Base-by-base conservation (phyloP, 2,329 filamentous ascomycete species). In the Neonectria punicea region DNA sequence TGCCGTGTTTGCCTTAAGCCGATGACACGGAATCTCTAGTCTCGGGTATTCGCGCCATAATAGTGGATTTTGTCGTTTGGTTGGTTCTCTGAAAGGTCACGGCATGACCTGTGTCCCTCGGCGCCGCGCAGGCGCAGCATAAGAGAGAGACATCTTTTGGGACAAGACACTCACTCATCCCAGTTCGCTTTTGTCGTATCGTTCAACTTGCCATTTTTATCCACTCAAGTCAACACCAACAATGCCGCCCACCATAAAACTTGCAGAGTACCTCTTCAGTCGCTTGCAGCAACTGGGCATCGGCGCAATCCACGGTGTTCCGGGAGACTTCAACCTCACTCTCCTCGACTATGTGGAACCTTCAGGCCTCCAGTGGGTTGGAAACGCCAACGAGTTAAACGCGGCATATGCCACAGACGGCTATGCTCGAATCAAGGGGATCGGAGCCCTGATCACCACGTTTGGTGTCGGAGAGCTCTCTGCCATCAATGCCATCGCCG, bases 381-480 rank as follows among this genome's bases (percentile, higher is more conserved):
- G 86, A 64, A 88, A 85, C 65, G 80, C 82, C 58, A 89, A 89
- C 68, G 87, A 89, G 74, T 81, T 89, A 53, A 88, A 88, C 67
- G 84, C 84, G 3, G 85, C 80, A 3, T 88, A 88, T 65, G 85
- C 86, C 0, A 84, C 85, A 3, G 87, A 89, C 67, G 87, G 85
- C 2, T 89, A 89, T 67, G 82, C 84, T 3, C 78, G 87, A 13
- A 80, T 87, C 63, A 87, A 86, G 66, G 84, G 84, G 6, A 75
- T 85, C 7, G 77, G 78, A 6, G 81, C 80, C 39, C 71, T 88
- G 8, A 78, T 89, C 34, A 90, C 88, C 1, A 89, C 87, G 0
- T 88, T 88, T 70, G 88, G 87, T 5, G 87, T 90, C 1, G 88
- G 87, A 9, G 83, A 85, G 66, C 76, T 84, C 4, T 88, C 86